Evolutionary conservation across 768 basidiomycete species (phyloP), one percentile per base, ranked within the genome.

Genomic region (Rhodotorula paludigena): DNA sequence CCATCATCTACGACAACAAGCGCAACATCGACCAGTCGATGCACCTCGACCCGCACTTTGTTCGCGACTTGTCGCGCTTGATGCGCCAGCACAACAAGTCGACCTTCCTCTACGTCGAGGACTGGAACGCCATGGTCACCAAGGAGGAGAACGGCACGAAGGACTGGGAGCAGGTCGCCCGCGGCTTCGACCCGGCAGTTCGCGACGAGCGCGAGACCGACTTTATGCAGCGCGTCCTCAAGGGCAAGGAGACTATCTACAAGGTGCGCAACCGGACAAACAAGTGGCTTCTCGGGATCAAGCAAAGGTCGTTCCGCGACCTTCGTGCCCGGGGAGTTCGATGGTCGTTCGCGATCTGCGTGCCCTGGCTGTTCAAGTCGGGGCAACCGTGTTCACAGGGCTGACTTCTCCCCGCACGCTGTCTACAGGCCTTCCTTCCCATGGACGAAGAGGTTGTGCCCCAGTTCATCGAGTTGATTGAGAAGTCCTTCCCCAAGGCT

Each of bases 81-180:
- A 68, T 73, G 67, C 64, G 67, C 57, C 52, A 52, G 61, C 71
- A 69, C 67, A 73, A 73, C 67, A 73, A 73, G 71, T 66, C 67
- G 57, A 69, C 67, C 25, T 69, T 73, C 67, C 67, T 73, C 44
- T 73, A 73, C 67, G 71, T 69, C 44, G 64, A 62, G 58, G 67
- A 73, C 39, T 73, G 60, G 60, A 68, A 69, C 71, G 71, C 71
- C 42, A 69, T 68, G 67, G 71, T 68, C 32, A 63, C 67, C 39
- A 68, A 69, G 54, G 71, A 73, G 71, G 60, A 69, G 64, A 65
- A 64, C 57, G 67, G 67, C 61, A 63, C 68, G 36, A 63, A 63
- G 64, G 71, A 73, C 58, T 73, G 67, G 67, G 67, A 69, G 67
- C 47, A 62, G 48, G 67, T 73, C 55, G 62, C 67, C 16, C 67